Base-by-base conservation (phyloP, 108 stramenopile genomes). In the Cyclostephanos invisitatus region DNA sequence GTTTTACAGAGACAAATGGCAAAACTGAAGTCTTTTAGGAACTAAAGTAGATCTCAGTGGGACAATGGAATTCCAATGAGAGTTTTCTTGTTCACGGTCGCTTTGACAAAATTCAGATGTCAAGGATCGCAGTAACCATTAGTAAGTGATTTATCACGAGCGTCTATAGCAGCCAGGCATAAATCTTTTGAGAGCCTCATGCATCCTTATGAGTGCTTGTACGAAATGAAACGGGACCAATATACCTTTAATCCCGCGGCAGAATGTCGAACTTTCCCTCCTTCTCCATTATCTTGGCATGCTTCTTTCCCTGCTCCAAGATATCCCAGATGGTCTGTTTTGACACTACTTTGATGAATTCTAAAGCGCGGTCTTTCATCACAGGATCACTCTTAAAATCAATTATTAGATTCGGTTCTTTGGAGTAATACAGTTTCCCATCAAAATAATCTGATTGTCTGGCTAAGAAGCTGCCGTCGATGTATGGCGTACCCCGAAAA, bases 401-500 rank as follows among this genome's bases (percentile, higher is more conserved):
- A 22, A 93, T 79, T 21, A 86, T 58, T 8, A 92, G 75, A 15
- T 36, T 73, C 5, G 81, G 59, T 47, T 46, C 63, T 61, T 56
- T 22, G 35, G 46, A 38, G 11, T 71, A 53, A n/a, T 21, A n/a
- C 14, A 5, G 49, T 55, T 68, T 58, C n/a, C 72, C 42, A 27
- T 75, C 67, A 51, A 77, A 62, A 67, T 89, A 88, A 69, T 90
- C 88, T 14, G 55, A 56, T 37, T 77, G 48, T 21, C 64, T 75
- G 25, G 90, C 67, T 15, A 90, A 70, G 75, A 94, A 91, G 62
- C 88, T 89, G 12, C 93, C 93, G 54, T 94, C 93, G 58, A 94
- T 88, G 64, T 85, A 72, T 11, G 77, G 81, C 28, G 53, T 64
- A 40, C 82, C 78, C 24, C 93, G 77, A 67, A 87, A 91, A 25